Conservation (phyloP, 305 asterid species). For the Fraxinus greggii region DNA sequence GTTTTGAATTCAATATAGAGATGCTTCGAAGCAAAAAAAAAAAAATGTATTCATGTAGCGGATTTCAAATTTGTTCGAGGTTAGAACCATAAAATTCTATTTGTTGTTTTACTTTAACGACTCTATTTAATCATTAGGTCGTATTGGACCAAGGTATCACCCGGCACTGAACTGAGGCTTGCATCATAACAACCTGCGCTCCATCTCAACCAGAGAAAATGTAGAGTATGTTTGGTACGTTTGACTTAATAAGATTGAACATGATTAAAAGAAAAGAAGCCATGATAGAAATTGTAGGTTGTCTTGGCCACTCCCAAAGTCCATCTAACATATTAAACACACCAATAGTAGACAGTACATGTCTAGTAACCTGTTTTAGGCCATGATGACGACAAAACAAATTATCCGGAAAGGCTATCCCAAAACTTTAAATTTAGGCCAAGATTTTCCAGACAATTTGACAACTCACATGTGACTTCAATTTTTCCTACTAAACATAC, state of each 20-base stretch:
- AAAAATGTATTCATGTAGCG: background rate
- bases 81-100: background rate
- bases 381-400: background rate
- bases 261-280: background rate
- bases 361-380: background rate
- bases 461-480: constrained; percentile 1
- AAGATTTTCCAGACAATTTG: background rate
- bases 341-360: background rate
- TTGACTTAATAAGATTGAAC: background rate
- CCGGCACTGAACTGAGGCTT: background rate
- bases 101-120: background rate
- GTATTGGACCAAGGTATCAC: background rate
- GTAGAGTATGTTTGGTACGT: background rate
- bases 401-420: background rate
- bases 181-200: background rate
- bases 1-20: background rate
- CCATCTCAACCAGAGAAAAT: background rate
- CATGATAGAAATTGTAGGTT: background rate
- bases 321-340: background rate
- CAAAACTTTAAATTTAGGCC: background rate
- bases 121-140: background rate
- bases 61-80: background rate
- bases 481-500: background rate
- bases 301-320: background rate
- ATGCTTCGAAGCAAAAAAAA: background rate